These are phyloP conservation scores for Calonectria hongkongensis DNA, from an alignment of 2,329 filamentous ascomycete species.

Conservation along the genomic window DNA sequence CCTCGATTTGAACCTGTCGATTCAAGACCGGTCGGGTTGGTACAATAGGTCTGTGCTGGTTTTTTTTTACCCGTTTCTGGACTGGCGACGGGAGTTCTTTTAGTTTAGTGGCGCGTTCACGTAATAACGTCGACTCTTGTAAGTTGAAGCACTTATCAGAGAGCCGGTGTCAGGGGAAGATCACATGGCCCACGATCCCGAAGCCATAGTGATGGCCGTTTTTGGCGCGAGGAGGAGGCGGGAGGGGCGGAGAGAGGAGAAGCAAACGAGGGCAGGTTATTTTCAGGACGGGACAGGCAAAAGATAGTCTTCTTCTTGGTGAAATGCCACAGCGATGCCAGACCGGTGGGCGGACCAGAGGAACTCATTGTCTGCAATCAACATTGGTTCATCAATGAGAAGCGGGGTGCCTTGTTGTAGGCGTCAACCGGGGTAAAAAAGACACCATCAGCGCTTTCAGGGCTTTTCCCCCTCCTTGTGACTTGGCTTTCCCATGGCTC, in stretches of 20 bases:
- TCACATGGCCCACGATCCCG: slow-evolving; percentile 24
- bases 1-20: slow-evolving; percentile 39
- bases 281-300: slow-evolving; percentile 17
- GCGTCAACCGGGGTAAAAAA: slow-evolving; percentile 50
- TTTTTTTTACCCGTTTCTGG: slow-evolving; percentile 19
- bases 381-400: slow-evolving; percentile 31
- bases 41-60: slow-evolving; percentile 31
- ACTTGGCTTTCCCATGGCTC: slow-evolving; percentile 34
- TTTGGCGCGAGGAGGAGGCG: neutral
- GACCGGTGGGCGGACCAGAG: slow-evolving; percentile 36
- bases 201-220: neutral
- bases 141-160: slow-evolving; percentile 30
- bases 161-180: slow-evolving; percentile 31
- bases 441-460: slow-evolving; percentile 44
- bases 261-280: slow-evolving; percentile 32
- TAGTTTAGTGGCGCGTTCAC: slow-evolving; percentile 36
- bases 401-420: slow-evolving; percentile 46
- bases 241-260: neutral
- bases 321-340: slow-evolving; percentile 34
- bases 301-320: slow-evolving; percentile 32
- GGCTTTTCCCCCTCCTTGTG: slow-evolving; percentile 16
- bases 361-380: slow-evolving; percentile 43
- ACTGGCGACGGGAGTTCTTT: slow-evolving; percentile 30
- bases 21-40: slow-evolving; percentile 1
- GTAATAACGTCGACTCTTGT: slow-evolving; percentile 33